Percentiles rank a stretch among this genome's conserved stretches.
Evolutionary conservation across 1,284 basidiomycete genomes (phyloP).

Genomic region (Ustilago trichophora): DNA sequence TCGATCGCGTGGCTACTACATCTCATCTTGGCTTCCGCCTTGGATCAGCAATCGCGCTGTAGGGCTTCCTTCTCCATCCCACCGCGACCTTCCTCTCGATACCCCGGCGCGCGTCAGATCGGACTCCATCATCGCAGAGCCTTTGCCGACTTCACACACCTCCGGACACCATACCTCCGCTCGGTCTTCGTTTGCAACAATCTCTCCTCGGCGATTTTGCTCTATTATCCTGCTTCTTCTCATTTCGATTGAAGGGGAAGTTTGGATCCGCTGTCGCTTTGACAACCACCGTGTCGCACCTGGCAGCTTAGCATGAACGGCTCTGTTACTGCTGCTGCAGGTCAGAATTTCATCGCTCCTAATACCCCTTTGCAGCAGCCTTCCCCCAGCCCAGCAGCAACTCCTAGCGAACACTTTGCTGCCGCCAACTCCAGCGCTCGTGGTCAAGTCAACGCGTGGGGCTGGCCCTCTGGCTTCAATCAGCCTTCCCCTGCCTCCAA

Average conservation of each 20-base stretch:
- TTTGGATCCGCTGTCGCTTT: slow-evolving; percentile 13
- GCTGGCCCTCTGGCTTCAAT: slow-evolving; percentile 49
- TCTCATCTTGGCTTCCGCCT: not conserved
- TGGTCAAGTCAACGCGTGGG: slow-evolving; percentile 51
- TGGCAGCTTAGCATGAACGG: slow-evolving; percentile 46
- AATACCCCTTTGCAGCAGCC: slow-evolving; percentile 21
- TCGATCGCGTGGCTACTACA: slow-evolving; percentile 2
- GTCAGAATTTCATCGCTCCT: slow-evolving; percentile 29
- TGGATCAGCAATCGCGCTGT: not conserved
- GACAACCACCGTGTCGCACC: not conserved
- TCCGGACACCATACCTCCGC: not conserved
- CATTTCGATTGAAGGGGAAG: slow-evolving; percentile 2
- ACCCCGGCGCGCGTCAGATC: no score
- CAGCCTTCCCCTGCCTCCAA: slow-evolving; percentile 29
- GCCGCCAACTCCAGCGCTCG: slow-evolving; percentile 12
- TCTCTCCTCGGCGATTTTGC: not conserved
- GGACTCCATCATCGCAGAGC: no score
- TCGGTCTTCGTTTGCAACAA: not conserved
- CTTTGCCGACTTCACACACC: no score
- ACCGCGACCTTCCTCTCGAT: no score
- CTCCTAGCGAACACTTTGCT: slow-evolving; percentile 20
- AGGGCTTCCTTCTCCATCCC: no score
- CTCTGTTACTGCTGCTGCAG: slow-evolving; percentile 40
- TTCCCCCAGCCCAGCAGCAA: slow-evolving; percentile 21
- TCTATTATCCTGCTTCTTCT: slow-evolving; percentile 1